Base-by-base conservation (phyloP, 331 rosid species). In the Acacia pycnantha region DNA sequence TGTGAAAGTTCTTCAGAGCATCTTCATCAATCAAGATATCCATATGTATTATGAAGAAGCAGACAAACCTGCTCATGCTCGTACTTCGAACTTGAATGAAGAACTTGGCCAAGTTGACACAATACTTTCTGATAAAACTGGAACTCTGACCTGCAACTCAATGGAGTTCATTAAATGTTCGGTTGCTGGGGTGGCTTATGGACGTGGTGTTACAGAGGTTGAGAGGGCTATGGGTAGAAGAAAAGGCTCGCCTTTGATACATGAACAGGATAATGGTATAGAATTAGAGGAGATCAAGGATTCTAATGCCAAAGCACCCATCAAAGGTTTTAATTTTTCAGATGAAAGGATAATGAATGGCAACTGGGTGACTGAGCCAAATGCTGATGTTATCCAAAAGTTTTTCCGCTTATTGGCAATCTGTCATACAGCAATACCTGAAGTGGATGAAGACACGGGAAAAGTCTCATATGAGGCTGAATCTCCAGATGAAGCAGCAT, bases 401-500 rank as follows among this genome's bases (percentile, higher is more conserved):
- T 91, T 91, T 82, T 78, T 91, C 27, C 86, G 88, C 53, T 75
- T 91, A 44, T 87, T 91, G 76, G 93, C 96, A 51, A 81, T 88
- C 22, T 91, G 96, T 85, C 96, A 91, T 82, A 91, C 96, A 46
- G 96, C 92, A 48, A 87, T 91, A 41, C 96, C 96, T 21, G 96
- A 91, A 85, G 88, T 88, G 50, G 84, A 90, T 77, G 94, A 59
- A 47, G 59, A 71, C 15, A 85, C 83, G 1, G 86, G 89, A 54
- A 87, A 88, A 40, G 84, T 90, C 22, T 59, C 88, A 15, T 91
- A 91, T 8, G 96, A 91, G 89, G 96, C 96, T 76, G 96, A 91
- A 85, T 91, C 96, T 43, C 96, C 96, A 4, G 96, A 91, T 82
- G 96, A 91, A 90, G 94, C 96, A 37, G 96, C 96, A 69, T 91